Percentiles rank a stretch among this genome's conserved stretches.
These are phyloP conservation scores for Davidsoniella eucalypti DNA, from an alignment of 2,329 filamentous ascomycete genomes.

Conservation along the genomic window DNA sequence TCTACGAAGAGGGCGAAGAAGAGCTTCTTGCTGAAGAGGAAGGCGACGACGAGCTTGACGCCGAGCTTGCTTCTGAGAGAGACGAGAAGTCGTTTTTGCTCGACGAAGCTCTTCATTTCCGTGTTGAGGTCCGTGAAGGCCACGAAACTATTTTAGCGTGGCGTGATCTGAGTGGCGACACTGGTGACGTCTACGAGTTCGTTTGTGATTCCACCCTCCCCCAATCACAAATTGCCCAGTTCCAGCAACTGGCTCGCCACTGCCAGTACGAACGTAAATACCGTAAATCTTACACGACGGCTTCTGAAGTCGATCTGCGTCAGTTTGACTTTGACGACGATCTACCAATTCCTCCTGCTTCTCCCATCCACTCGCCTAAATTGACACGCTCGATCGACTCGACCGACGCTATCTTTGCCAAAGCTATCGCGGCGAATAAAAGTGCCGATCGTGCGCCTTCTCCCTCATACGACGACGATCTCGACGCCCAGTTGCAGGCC, in stretches of 20 bases:
- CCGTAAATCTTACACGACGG: constrained; percentile 59
- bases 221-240: constrained; percentile 56
- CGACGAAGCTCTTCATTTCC: constrained; percentile 80
- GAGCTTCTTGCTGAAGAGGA: constrained; percentile 82
- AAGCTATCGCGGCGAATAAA: constrained; percentile 30
- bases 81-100: constrained; percentile 96
- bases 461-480: constrained; percentile 10
- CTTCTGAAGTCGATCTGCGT: constrained; percentile 62
- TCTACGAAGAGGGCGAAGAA: constrained; percentile 94
- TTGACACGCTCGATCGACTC: constrained; percentile 39
- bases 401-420: constrained; percentile 37
- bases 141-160: constrained; percentile 82
- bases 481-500: constrained; percentile 9
- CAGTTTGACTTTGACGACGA: constrained; percentile 65
- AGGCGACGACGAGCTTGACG: constrained; percentile 61
- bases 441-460: constrained; percentile 25
- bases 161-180: constrained; percentile 86
- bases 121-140: constrained; percentile 62
- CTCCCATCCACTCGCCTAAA: constrained; percentile 42
- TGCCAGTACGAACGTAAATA: constrained; percentile 98
- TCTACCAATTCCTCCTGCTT: constrained; percentile 47
- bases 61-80: constrained; percentile 60
- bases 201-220: constrained; percentile 68
- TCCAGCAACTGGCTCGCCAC: constrained; percentile 69
- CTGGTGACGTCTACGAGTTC: constrained; percentile 93